Percentiles rank a stretch among this genome's conserved stretches.
phyloP scores from a whole-genome alignment of 1,139 yeast genomes.

The Hansenula sp. region DNA sequence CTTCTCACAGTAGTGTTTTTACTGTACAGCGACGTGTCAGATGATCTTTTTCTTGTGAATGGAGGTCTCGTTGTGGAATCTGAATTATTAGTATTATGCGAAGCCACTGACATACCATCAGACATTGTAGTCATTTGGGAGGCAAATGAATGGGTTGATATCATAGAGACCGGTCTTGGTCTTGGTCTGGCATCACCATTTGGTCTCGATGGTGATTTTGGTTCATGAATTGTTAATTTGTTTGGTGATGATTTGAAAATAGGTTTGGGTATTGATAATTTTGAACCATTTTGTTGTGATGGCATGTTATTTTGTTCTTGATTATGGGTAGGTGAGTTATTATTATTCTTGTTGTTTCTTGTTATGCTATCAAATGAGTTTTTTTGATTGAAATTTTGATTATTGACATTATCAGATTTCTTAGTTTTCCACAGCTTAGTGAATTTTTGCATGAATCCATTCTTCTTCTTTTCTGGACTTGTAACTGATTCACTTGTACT shows the following conservation, averaged over 20 bases:
- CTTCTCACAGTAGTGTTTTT: conserved; percentile 22
- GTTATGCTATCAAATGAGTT: not conserved
- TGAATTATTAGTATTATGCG: conserved; percentile 14
- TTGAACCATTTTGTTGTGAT: conserved; percentile 5
- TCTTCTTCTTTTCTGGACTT: conserved; percentile 21
- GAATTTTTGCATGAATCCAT: conserved; percentile 17
- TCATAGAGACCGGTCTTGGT: conserved; percentile 60
- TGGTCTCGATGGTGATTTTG: conserved; percentile 15
- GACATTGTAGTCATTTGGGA: conserved; percentile 20
- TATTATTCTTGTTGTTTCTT: not conserved
- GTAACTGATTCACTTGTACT: conserved; percentile 6
- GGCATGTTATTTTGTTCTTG: not conserved
- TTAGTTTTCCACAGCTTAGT: conserved; percentile 18
- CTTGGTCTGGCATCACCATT: conserved; percentile 18
- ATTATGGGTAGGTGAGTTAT: not conserved
- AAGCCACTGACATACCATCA: conserved; percentile 16
- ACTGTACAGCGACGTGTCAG: conserved; percentile 18
- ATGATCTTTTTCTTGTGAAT: conserved; percentile 19
- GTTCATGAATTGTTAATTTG: conserved; percentile 16
- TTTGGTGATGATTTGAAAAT: conserved; percentile 6
- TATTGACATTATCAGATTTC: conserved; percentile 1
- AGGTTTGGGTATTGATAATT: conserved; percentile 5
- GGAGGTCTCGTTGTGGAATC: conserved; percentile 16
- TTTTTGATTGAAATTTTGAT: not conserved
- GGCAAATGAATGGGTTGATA: conserved; percentile 54